A percentile compares a stretch with the other conserved stretches of the same genome.
Conservation (phyloP, 352 stramenopile genomes). For the Globisporangium acanthophoron region DNA sequence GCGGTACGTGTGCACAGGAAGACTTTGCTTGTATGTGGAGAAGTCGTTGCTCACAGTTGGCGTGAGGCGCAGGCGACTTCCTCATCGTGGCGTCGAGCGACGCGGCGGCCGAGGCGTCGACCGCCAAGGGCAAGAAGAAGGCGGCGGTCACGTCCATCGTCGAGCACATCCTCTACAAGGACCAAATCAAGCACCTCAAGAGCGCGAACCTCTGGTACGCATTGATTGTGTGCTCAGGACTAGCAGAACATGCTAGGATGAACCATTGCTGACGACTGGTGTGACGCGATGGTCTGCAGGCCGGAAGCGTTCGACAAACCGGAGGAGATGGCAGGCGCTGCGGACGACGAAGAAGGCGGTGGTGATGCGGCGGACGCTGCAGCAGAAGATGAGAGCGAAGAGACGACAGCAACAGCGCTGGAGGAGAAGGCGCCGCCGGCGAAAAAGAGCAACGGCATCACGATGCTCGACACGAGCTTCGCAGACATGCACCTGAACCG, state of each 20-base stretch:
- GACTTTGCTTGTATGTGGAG: neutral
- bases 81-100: slow-evolving; percentile 90
- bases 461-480: slow-evolving; percentile 47
- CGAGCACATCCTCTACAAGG: slow-evolving; percentile 97
- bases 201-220: slow-evolving; percentile 86
- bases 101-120: slow-evolving; percentile 65
- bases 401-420: slow-evolving; percentile 6
- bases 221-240: slow-evolving; percentile 4
- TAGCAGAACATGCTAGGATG: neutral
- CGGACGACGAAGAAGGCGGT: slow-evolving; percentile 14
- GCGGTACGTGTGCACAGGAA: slow-evolving; percentile 25
- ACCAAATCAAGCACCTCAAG: slow-evolving; percentile 98
- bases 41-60: neutral
- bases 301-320: slow-evolving; percentile 44
- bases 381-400: neutral
- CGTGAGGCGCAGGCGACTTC: slow-evolving; percentile 81
- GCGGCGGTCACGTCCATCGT: slow-evolving; percentile 90
- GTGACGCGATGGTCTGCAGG: slow-evolving; percentile 19
- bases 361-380: slow-evolving; percentile 10
- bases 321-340: slow-evolving; percentile 9
- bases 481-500: slow-evolving; percentile 61
- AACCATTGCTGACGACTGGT: neutral
- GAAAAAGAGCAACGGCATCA: slow-evolving; percentile 34
- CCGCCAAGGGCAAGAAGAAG: slow-evolving; percentile 81
- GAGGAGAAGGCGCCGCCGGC: slow-evolving; percentile 12